Conservation (phyloP, 495 filamentous ascomycete species). For the Cercophora samala region DNA sequence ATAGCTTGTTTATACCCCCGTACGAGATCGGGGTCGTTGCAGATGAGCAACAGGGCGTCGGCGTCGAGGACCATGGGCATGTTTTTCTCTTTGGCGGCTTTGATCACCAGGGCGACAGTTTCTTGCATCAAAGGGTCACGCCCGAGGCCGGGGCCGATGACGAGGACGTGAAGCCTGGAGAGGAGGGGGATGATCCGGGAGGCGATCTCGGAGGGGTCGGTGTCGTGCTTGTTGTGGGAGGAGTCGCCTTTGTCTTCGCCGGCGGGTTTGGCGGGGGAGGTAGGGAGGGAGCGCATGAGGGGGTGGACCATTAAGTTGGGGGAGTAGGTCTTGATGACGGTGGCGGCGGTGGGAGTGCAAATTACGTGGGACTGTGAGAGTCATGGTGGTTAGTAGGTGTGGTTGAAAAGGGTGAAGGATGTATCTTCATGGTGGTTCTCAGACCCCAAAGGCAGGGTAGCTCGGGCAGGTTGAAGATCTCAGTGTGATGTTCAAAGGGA, state of each 20-base stretch:
- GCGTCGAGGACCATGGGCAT: constrained; percentile 90
- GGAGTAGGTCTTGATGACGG: constrained; percentile 95
- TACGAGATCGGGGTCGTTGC: constrained; percentile 71
- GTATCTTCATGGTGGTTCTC: not conserved
- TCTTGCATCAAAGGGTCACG: constrained; percentile 87
- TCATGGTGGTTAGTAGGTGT: not conserved
- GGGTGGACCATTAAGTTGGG: constrained; percentile 99
- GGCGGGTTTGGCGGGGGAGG: constrained; percentile 36
- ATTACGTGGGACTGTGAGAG: constrained; percentile 81
- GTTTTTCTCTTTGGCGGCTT: constrained; percentile 65
- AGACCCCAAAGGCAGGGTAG: not conserved
- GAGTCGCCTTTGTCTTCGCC: constrained; percentile 15
- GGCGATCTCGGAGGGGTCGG: constrained; percentile 56
- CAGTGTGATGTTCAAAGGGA: not conserved
- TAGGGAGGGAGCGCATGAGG: constrained; percentile 72
- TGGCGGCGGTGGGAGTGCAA: constrained; percentile 82
- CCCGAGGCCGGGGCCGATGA: constrained; percentile 89
- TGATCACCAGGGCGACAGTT: constrained; percentile 74
- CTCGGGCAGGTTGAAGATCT: not conserved
- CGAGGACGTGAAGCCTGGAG: constrained; percentile 81
- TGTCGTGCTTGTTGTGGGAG: constrained; percentile 36
- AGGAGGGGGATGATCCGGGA: constrained; percentile 76
- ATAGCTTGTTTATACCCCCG: constrained; percentile 80
- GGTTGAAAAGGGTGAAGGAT: too few species aligned
- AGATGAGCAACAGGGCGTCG: constrained; percentile 77